A percentile compares a stretch with the other conserved stretches of the same genome.
These are phyloP conservation scores for Aurifilum marmelostoma DNA, from an alignment of 2,329 filamentous ascomycete genomes.

Conservation along the genomic window DNA sequence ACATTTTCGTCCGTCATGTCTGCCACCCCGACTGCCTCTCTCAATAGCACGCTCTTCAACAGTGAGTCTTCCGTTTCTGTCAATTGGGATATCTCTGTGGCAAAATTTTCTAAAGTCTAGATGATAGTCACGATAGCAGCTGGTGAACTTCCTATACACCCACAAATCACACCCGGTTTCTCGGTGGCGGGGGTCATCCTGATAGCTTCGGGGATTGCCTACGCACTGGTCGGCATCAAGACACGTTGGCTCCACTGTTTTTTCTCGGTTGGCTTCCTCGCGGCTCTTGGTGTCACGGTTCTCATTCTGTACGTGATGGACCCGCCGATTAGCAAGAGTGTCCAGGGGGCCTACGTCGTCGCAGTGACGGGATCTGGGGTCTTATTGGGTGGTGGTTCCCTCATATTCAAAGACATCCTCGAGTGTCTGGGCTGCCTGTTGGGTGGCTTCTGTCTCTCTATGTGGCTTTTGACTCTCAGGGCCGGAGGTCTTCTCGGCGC, in stretches of 20 bases:
- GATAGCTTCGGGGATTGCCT: slow-evolving; percentile 69
- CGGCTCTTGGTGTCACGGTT: slow-evolving; percentile 74
- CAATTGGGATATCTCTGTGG: not conserved
- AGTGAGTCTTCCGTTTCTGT: not conserved
- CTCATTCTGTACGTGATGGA: slow-evolving; percentile 89
- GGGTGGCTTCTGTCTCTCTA: slow-evolving; percentile 81
- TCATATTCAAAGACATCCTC: slow-evolving; percentile 83
- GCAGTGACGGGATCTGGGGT: slow-evolving; percentile 74
- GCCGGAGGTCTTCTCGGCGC: slow-evolving; percentile 73
- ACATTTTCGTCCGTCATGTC: not conserved
- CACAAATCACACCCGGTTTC: slow-evolving; percentile 78
- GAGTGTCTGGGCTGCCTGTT: slow-evolving; percentile 82
- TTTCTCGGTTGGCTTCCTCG: slow-evolving; percentile 75
- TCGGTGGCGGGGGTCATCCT: slow-evolving; percentile 79
- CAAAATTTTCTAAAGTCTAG: slow-evolving; percentile 1
- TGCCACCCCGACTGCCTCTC: slow-evolving; percentile 17
- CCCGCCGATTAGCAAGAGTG: slow-evolving; percentile 70
- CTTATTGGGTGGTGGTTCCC: slow-evolving; percentile 72
- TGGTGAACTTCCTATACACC: slow-evolving; percentile 70
- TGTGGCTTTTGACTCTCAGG: slow-evolving; percentile 86
- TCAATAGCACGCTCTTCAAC: slow-evolving; percentile 22
- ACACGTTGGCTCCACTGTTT: slow-evolving; percentile 79
- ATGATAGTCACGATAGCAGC: slow-evolving; percentile 48
- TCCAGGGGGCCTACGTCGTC: slow-evolving; percentile 87
- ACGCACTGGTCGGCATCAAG: slow-evolving; percentile 81